Evolutionary conservation across 495 filamentous ascomycete genomes (phyloP).

Genomic region (Podospora bellae-mahoneyi): DNA sequence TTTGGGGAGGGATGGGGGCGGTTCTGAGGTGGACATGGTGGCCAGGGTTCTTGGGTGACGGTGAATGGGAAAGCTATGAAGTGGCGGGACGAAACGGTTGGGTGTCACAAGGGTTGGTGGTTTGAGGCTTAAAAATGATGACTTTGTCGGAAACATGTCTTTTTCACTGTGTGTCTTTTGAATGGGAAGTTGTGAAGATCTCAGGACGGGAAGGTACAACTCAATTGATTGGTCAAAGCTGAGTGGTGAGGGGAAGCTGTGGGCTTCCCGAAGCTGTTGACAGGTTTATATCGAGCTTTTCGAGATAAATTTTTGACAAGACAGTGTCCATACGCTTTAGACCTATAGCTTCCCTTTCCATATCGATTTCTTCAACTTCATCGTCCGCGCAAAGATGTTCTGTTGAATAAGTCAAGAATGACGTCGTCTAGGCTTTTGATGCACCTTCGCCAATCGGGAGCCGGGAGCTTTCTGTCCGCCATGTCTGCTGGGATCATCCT

Average conservation of each 20-base stretch:
- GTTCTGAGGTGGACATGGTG: conserved; percentile 17
- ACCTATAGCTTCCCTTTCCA: too few relatives aligned
- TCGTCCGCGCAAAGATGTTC: neutral
- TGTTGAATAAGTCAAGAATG: neutral
- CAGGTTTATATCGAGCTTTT: neutral
- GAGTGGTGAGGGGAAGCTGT: conserved; percentile 22
- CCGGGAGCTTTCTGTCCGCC: conserved; percentile 20
- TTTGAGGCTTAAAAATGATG: neutral
- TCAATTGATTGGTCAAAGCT: conserved; percentile 7
- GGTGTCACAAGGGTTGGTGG: neutral
- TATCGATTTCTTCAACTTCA: neutral
- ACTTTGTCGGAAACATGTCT: neutral
- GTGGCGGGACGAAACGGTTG: neutral
- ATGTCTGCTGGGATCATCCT: conserved; percentile 1
- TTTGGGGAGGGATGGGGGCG: conserved; percentile 13
- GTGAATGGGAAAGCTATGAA: neutral
- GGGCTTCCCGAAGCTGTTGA: conserved; percentile 14
- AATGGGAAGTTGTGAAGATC: neutral
- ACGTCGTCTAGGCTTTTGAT: neutral
- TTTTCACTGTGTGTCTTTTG: neutral
- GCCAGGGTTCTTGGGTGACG: neutral
- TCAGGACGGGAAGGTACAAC: neutral
- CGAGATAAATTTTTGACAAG: neutral
- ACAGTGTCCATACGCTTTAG: too few relatives aligned
- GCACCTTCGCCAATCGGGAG: conserved; percentile 16